Conservation (phyloP, 495 filamentous ascomycete genomes). For the Trichoderma asperelloides region DNA sequence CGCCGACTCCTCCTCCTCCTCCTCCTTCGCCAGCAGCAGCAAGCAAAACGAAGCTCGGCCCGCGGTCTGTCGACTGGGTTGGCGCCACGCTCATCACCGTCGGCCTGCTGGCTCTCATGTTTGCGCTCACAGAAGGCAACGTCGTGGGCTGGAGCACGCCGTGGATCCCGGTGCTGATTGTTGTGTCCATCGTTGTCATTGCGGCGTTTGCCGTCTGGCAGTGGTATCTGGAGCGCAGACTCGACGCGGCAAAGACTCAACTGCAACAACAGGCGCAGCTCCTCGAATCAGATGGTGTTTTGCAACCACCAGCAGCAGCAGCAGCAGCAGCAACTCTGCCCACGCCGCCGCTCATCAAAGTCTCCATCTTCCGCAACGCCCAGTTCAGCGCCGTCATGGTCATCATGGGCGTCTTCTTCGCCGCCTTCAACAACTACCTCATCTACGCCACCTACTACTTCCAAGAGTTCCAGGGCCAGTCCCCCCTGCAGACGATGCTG, state of each 20-base stretch:
- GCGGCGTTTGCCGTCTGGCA: conserved; percentile 58
- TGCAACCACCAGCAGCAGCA: too few species aligned
- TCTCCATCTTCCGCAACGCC: conserved; percentile 44
- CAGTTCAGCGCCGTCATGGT: conserved; percentile 50
- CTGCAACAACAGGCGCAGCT: conserved; percentile 30
- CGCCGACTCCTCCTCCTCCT: conserved; percentile 35
- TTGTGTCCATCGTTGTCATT: conserved; percentile 51
- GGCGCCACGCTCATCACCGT: conserved; percentile 55
- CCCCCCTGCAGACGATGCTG: conserved; percentile 47
- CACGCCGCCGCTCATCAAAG: conserved; percentile 48
- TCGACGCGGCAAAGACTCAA: neutral
- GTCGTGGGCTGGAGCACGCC: conserved; percentile 58
- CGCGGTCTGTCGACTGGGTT: conserved; percentile 48
- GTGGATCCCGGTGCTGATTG: conserved; percentile 56
- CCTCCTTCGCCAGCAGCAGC: neutral
- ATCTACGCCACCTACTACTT: conserved; percentile 56
- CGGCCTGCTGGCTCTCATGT: conserved; percentile 53
- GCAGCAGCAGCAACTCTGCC: conserved; percentile 9
- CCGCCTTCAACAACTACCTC: conserved; percentile 49
- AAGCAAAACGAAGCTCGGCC: conserved; percentile 13
- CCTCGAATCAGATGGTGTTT: conserved; percentile 15
- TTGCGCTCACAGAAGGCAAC: conserved; percentile 55
- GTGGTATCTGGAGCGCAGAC: conserved; percentile 37
- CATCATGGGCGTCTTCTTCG: conserved; percentile 52
- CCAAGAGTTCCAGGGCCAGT: conserved; percentile 49